phyloP scores from a whole-genome alignment of 331 rosid species.

The Rhamnella rubrinervis region DNA sequence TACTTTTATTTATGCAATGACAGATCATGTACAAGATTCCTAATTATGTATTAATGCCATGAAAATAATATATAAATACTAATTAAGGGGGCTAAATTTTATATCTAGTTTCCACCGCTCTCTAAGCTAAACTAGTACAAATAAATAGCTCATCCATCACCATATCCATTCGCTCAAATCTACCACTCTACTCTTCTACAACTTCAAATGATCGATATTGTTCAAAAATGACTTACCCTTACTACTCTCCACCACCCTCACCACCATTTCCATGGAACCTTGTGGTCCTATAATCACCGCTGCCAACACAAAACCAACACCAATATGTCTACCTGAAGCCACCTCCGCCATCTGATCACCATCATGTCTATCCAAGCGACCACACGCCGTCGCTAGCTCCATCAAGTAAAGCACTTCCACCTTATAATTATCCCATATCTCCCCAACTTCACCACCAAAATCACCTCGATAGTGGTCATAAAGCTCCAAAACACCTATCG shows the following conservation, averaged over 20 bases:
- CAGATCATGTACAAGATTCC: neutral
- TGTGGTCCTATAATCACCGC: neutral
- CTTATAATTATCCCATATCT: neutral
- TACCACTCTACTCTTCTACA: too few relatives aligned
- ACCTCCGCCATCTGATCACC: constrained; percentile 15
- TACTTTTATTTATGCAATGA: neutral
- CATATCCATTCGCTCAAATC: too few relatives aligned
- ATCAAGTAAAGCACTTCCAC: neutral
- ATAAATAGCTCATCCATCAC: neutral
- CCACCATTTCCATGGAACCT: constrained; percentile 2
- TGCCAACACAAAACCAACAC: constrained; percentile 9
- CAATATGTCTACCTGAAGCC: neutral
- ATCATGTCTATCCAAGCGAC: neutral
- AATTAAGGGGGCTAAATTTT: neutral
- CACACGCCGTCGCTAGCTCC: neutral
- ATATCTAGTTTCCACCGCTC: too few relatives aligned
- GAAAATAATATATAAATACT: too few relatives aligned
- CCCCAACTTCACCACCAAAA: neutral
- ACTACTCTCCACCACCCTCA: constrained; percentile 44
- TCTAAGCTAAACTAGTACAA: constrained; percentile 3
- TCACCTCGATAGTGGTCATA: neutral
- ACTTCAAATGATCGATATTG: too few relatives aligned
- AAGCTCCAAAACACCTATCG: neutral
- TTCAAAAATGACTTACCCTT: constrained; percentile 32
- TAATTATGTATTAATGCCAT: too few relatives aligned